phyloP scores from a whole-genome alignment of 2,329 filamentous ascomycete genomes.

The Acrodontium crateriforme region DNA sequence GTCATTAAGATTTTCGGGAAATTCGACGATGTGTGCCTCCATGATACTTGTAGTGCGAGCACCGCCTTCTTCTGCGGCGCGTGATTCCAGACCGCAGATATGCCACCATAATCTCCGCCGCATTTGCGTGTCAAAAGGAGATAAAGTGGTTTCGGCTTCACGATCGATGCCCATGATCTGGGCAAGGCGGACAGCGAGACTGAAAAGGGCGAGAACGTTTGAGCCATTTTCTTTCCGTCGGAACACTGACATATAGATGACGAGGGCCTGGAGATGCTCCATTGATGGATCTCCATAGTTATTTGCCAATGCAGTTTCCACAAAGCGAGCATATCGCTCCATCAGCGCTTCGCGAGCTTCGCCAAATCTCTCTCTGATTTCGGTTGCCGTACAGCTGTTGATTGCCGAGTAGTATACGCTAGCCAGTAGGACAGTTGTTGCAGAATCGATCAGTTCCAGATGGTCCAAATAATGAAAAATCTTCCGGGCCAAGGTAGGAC shows the following conservation, averaged over 20 bases:
- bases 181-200: constrained; percentile 7
- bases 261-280: constrained; percentile 4
- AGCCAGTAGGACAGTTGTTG: constrained; percentile 11
- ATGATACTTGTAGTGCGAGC: constrained; percentile 11
- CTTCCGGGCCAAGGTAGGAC: constrained; percentile 11
- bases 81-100: constrained; percentile 13
- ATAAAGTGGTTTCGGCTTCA: constrained; percentile 3
- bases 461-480: constrained; percentile 9
- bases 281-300: constrained; percentile 4
- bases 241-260: constrained; percentile 7
- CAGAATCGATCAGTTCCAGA: constrained; percentile 3
- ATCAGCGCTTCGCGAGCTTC: constrained; percentile 8
- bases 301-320: constrained; percentile 4
- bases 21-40: constrained; percentile 7
- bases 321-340: constrained; percentile 3
- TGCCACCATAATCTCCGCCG: constrained; percentile 14
- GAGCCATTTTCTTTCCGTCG: constrained; percentile 4
- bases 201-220: constrained; percentile 5
- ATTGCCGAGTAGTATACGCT: constrained; percentile 15
- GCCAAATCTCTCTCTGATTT: constrained; percentile 11
- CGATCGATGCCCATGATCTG: constrained; percentile 8
- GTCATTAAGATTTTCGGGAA: constrained; percentile 17
- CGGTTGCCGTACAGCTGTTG: constrained; percentile 13
- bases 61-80: constrained; percentile 13
- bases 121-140: constrained; percentile 10